Conservation (phyloP, 139 green algal species). For the Chlamydomonas applanata region DNA sequence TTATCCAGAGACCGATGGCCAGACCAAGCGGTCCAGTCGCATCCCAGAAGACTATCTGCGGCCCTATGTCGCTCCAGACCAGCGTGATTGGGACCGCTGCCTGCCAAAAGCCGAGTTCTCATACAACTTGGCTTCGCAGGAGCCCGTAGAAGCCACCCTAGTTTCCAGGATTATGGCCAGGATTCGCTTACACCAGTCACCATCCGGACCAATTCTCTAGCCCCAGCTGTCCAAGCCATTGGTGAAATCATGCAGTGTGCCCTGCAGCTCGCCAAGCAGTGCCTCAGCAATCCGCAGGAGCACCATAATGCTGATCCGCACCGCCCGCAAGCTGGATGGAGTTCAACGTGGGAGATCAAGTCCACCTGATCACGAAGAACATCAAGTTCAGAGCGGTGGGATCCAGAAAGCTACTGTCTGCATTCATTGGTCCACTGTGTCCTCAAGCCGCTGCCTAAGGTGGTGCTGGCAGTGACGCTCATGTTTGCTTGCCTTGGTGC, state of each 20-base stretch:
- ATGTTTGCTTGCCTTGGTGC: too few species aligned
- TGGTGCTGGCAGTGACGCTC: too few species aligned
- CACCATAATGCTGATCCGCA: conserved; percentile 13
- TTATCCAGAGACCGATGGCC: conserved; percentile 13
- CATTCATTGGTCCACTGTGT: conserved; percentile 47
- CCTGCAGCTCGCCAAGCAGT: background rate
- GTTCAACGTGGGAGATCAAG: conserved; percentile 6
- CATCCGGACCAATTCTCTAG: too few species aligned
- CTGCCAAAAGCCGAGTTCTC: conserved; percentile 37
- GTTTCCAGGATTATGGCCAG: conserved; percentile 4
- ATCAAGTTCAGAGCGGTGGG: conserved; percentile 19
- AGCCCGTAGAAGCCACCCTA: background rate
- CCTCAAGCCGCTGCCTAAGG: too few species aligned
- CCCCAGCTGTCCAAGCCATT: background rate
- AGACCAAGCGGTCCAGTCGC: conserved; percentile 1
- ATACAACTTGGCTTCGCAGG: conserved; percentile 31
- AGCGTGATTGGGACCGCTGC: conserved; percentile 40
- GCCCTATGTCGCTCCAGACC: conserved; percentile 19
- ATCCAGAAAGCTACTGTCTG: conserved; percentile 30
- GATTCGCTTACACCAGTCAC: conserved; percentile 1
- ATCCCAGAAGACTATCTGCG: conserved; percentile 12
- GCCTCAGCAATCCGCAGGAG: conserved; percentile 4
- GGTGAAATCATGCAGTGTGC: conserved; percentile 7
- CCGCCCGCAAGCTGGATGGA: background rate
- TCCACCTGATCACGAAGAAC: conserved; percentile 28